phyloP scores from a whole-genome alignment of 2,329 filamentous ascomycete species.

The Dothistroma septosporum region DNA sequence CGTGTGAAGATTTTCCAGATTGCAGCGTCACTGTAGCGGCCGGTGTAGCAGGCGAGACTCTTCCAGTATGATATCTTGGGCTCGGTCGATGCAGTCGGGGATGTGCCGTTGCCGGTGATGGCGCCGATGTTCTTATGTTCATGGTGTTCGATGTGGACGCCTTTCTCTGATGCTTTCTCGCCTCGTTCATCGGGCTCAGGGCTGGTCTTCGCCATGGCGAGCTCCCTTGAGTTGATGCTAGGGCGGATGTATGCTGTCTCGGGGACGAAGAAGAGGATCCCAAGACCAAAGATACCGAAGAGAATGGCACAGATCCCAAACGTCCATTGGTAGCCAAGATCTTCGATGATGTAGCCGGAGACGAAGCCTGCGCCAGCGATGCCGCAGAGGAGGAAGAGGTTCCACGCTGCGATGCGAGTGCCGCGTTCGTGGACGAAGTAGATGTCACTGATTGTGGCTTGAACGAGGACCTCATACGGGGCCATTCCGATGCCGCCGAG shows the following conservation, averaged over 20 bases:
- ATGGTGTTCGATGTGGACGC: slow-evolving; percentile 18
- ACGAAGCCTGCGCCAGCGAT: slow-evolving; percentile 39
- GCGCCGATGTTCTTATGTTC: background rate
- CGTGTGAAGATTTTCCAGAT: slow-evolving; percentile 36
- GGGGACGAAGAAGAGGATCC: slow-evolving; percentile 32
- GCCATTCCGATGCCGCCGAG: slow-evolving; percentile 50
- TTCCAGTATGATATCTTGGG: slow-evolving; percentile 30
- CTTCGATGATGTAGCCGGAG: slow-evolving; percentile 39
- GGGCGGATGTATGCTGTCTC: slow-evolving; percentile 30
- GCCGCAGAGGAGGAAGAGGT: slow-evolving; percentile 40
- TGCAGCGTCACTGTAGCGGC: slow-evolving; percentile 32
- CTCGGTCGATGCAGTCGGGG: slow-evolving; percentile 12
- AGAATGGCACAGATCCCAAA: slow-evolving; percentile 40
- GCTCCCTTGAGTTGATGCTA: background rate
- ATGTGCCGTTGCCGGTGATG: slow-evolving; percentile 19
- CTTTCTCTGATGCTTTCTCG: slow-evolving; percentile 20
- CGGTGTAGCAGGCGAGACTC: slow-evolving; percentile 31
- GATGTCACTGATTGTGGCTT: slow-evolving; percentile 45
- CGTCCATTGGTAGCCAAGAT: slow-evolving; percentile 41
- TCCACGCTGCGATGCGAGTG: slow-evolving; percentile 39
- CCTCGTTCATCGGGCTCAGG: slow-evolving; percentile 16
- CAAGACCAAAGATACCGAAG: slow-evolving; percentile 32
- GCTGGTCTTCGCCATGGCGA: slow-evolving; percentile 12
- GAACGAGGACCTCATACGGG: slow-evolving; percentile 50
- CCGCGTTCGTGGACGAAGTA: slow-evolving; percentile 44